Evolutionary conservation across 2,329 filamentous ascomycete species (phyloP), one percentile per base, ranked within the genome.

Genomic region (Sclerotinia spermophila): DNA sequence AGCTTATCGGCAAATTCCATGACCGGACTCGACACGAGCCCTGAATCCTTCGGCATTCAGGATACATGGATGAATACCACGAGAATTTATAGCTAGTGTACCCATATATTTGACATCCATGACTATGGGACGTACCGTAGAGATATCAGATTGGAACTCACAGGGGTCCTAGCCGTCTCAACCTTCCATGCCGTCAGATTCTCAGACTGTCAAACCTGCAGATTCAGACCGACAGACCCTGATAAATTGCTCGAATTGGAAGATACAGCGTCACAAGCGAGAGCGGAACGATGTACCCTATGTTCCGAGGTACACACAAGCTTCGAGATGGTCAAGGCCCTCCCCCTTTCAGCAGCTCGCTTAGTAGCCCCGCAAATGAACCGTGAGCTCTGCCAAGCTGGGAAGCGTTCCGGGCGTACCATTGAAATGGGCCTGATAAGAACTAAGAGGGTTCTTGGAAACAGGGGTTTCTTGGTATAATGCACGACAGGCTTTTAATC

Each of bases 311-410:
- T 40, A 17, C 61, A 42, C 30, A 21, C 55, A 58, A 53, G 33
- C 45, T 40, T 53, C 33, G 17, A 53, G 33, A 53, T 8, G 45
- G 24, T 27, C 61, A 13, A 27, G 61, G 24, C 61, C 33, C 44
- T 53, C 61, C 61, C 61, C 61, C 24, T 53, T 53, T 53, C 61
- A 65, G 45, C 33, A 21, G 27, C 61, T 65, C 61, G 61, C 61
- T 65, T 65, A 65, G 51, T 40, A 40, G 45, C 45, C 44, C 59
- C 61, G 15, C 24, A 51, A 27, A 53, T 53, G 44, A 51, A 4
- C 15, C 11, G 35, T 27, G 30, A 51, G 24, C 44, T 53, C 24
- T n/a, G 33, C 44, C 30, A 53, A 65, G 30, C 15, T 53, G 15
- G 24, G 11, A 35, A 30, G 13, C 61, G 30, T 6, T 11, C 21